These are phyloP conservation scores for Coriaria nepalensis DNA, from an alignment of 306 rosid genomes.

Conservation along the genomic window DNA sequence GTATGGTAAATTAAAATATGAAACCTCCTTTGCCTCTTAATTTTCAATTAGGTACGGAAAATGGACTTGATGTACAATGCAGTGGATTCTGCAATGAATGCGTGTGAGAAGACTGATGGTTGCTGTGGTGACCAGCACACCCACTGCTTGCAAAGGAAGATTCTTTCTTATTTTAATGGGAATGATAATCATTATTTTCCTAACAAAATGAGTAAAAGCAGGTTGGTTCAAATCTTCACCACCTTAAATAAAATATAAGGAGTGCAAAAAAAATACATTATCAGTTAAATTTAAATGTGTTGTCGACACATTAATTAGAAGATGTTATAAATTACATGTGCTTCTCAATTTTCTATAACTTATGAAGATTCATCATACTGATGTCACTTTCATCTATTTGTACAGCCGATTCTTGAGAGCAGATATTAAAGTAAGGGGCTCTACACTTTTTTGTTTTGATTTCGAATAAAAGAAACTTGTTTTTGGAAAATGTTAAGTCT, in stretches of 20 bases:
- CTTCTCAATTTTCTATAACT: too few species aligned
- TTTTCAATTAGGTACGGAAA: constrained; percentile 53
- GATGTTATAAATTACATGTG: too few species aligned
- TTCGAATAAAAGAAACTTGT: constrained; percentile 6
- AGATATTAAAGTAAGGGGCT: constrained; percentile 66
- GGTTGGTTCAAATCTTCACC: constrained; percentile 32
- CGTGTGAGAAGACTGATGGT: constrained; percentile 48
- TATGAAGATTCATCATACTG: constrained; percentile 16
- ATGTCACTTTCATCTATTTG: constrained; percentile 23
- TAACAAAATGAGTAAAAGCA: constrained; percentile 53
- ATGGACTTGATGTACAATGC: constrained; percentile 74
- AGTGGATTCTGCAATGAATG: constrained; percentile 42
- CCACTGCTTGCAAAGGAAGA: constrained; percentile 61
- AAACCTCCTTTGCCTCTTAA: too few species aligned
- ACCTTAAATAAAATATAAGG: background rate
- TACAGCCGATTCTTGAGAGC: constrained; percentile 90
- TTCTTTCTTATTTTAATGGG: constrained; percentile 57
- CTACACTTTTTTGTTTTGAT: constrained; percentile 11
- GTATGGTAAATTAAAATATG: background rate
- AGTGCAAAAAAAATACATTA: background rate
- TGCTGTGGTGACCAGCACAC: constrained; percentile 58
- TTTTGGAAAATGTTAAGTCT: constrained; percentile 3
- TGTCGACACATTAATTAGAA: too few species aligned
- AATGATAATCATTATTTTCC: constrained; percentile 31
- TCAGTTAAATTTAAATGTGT: too few species aligned